These are phyloP conservation scores for Sclerotinia trifoliorum DNA, from an alignment of 2,329 filamentous ascomycete species.

Conservation along the genomic window DNA sequence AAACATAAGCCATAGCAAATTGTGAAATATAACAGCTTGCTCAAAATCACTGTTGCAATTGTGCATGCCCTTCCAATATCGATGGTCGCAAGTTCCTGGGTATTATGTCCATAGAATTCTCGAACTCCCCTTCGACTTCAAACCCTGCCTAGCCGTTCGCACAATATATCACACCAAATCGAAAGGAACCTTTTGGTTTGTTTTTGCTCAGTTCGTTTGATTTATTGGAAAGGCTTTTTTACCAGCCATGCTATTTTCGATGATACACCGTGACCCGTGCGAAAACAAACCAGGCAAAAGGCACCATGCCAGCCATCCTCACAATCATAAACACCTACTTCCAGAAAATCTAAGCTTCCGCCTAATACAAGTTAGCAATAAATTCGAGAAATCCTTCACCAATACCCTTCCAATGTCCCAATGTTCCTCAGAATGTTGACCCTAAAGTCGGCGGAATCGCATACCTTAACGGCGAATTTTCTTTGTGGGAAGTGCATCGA, in stretches of 20 bases:
- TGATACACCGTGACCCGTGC: constrained; percentile 36
- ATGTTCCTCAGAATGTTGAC: neutral
- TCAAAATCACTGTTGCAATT: constrained; percentile 14
- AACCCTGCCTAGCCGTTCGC: constrained; percentile 10
- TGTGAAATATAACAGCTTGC: constrained; percentile 9
- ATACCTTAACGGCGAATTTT: constrained; percentile 96
- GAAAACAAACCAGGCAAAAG: constrained; percentile 29
- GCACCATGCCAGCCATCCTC: constrained; percentile 31
- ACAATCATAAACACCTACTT: constrained; percentile 32
- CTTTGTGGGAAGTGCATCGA: constrained; percentile 94
- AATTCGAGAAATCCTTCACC: constrained; percentile 1
- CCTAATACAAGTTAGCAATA: constrained; percentile 31
- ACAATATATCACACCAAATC: constrained; percentile 23
- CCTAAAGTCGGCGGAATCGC: constrained; percentile 4
- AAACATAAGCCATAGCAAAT: constrained; percentile 11
- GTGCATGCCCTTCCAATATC: neutral
- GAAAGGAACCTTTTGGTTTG: constrained; percentile 13
- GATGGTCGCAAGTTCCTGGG: constrained; percentile 10
- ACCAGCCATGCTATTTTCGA: constrained; percentile 40
- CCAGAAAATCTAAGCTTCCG: constrained; percentile 37
- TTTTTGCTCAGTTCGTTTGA: constrained; percentile 38
- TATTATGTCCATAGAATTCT: constrained; percentile 5
- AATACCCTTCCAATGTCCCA: neutral
- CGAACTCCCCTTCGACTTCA: constrained; percentile 4
- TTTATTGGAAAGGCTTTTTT: constrained; percentile 37